A percentile compares a stretch with the other conserved stretches of the same genome.
phyloP scores from a whole-genome alignment of 441 rosid genomes.

The Erysimum pusillum region DNA sequence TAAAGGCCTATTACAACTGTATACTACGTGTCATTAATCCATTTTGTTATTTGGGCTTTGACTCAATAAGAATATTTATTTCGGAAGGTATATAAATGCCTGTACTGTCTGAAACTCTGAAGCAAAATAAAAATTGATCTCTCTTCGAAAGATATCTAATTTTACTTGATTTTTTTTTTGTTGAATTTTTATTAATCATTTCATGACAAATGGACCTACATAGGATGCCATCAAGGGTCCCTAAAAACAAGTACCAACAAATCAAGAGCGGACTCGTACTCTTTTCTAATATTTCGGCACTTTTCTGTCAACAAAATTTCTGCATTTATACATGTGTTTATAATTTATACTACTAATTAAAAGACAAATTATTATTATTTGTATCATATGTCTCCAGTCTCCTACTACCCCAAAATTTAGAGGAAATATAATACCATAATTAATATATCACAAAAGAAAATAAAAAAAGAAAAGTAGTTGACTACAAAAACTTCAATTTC shows the following conservation, averaged over 20 bases:
- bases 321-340: slow-evolving; percentile 31
- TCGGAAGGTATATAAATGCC: too few relatives aligned
- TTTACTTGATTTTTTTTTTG: background rate
- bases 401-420: slow-evolving; percentile 4
- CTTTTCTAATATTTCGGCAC: slow-evolving; percentile 42
- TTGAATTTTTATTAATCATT: background rate
- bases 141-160: background rate
- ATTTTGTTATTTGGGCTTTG: slow-evolving; percentile 5
- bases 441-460: background rate
- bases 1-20: background rate
- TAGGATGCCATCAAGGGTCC: slow-evolving; percentile 16
- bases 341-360: background rate
- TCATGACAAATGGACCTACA: slow-evolving; percentile 36
- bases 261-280: slow-evolving; percentile 28
- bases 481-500: background rate
- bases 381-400: background rate
- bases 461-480: background rate
- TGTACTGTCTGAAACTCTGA: background rate
- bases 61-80: background rate
- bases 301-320: slow-evolving; percentile 36
- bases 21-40: background rate
- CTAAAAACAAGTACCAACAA: slow-evolving; percentile 37
- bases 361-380: background rate
- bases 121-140: too few relatives aligned
- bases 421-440: background rate